These are phyloP conservation scores for Graphilbum sp. DNA, from an alignment of 2,329 filamentous ascomycete species.

Conservation along the genomic window DNA sequence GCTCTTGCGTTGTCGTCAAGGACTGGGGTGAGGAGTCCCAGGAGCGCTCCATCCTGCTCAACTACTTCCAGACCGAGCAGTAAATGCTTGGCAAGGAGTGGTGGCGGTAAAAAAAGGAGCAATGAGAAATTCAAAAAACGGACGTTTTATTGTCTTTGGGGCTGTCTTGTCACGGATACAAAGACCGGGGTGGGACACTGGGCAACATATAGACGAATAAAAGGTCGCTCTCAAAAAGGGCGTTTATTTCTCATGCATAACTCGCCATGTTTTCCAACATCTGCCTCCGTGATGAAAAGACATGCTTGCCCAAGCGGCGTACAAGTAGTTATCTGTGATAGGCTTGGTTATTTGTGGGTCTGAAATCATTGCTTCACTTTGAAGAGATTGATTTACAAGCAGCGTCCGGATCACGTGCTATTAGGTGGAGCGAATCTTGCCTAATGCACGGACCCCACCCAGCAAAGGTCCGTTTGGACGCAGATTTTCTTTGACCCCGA, in stretches of 20 bases:
- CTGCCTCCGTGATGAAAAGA: too few relatives aligned
- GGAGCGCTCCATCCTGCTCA: constrained; percentile 96
- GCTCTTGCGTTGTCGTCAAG: constrained; percentile 99
- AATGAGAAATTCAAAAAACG: constrained; percentile 1
- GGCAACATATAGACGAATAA: constrained; percentile 7
- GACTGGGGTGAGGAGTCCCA: constrained; percentile 99
- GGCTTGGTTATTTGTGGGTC: too few relatives aligned
- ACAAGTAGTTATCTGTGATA: too few relatives aligned
- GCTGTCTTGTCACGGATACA: not conserved
- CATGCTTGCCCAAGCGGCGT: too few relatives aligned
- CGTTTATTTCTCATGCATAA: not conserved
- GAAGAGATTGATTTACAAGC: too few relatives aligned
- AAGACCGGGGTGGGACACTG: constrained; percentile 3
- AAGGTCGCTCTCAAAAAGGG: not conserved
- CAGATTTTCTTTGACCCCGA: too few relatives aligned
- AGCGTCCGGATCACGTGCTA: too few relatives aligned
- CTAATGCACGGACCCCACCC: too few relatives aligned
- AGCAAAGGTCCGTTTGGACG: too few relatives aligned
- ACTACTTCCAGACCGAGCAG: constrained; percentile 97
- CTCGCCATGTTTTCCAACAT: not conserved
- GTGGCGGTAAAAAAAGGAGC: not conserved
- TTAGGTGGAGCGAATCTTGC: too few relatives aligned
- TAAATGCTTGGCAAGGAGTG: constrained; percentile 22
- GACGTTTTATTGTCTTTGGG: not conserved
- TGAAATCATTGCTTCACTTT: too few relatives aligned